These are phyloP conservation scores for Exophiala sp. DNA, from an alignment of 2,329 filamentous ascomycete species.

Conservation along the genomic window DNA sequence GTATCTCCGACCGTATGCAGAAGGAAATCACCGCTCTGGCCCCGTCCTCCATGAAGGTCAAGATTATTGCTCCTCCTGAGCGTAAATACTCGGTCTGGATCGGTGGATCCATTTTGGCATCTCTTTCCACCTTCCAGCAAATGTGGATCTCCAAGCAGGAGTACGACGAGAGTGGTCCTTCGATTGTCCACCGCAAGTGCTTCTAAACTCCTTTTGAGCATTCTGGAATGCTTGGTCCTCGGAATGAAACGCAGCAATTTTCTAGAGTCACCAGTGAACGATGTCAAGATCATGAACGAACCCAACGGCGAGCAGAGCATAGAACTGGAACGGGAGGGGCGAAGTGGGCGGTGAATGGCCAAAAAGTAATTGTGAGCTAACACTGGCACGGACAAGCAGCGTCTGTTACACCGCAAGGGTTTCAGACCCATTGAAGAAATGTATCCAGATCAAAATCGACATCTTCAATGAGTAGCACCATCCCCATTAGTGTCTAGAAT, in stretches of 20 bases:
- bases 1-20: slow-evolving; percentile 99
- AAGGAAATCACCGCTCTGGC: slow-evolving; percentile 99
- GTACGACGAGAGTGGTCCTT: slow-evolving; percentile 99
- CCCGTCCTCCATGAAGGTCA: slow-evolving; percentile 99
- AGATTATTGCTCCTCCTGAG: slow-evolving; percentile 99
- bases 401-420: slow-evolving; percentile 14
- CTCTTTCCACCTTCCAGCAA: slow-evolving; percentile 99
- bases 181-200: slow-evolving; percentile 99
- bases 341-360: slow-evolving; percentile 11
- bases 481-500: slow-evolving; percentile 25
- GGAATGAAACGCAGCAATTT: slow-evolving; percentile 18
- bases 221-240: slow-evolving; percentile 17
- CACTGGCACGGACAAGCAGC: slow-evolving; percentile 14
- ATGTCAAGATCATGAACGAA: slow-evolving; percentile 25
- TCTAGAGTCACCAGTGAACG: slow-evolving; percentile 23
- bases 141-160: slow-evolving; percentile 99
- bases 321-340: slow-evolving; percentile 21
- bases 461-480: slow-evolving; percentile 25
- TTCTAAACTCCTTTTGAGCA: slow-evolving; percentile 61
- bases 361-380: slow-evolving; percentile 19
- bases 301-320: slow-evolving; percentile 20
- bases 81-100: slow-evolving; percentile 99
- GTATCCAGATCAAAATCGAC: slow-evolving; percentile 17
- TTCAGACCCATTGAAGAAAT: slow-evolving; percentile 19
- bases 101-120: slow-evolving; percentile 99